Evolutionary conservation across 78 protist species (phyloP), one percentile per base, ranked within the genome.

Genomic region (Dictyostelium intermedium): DNA sequence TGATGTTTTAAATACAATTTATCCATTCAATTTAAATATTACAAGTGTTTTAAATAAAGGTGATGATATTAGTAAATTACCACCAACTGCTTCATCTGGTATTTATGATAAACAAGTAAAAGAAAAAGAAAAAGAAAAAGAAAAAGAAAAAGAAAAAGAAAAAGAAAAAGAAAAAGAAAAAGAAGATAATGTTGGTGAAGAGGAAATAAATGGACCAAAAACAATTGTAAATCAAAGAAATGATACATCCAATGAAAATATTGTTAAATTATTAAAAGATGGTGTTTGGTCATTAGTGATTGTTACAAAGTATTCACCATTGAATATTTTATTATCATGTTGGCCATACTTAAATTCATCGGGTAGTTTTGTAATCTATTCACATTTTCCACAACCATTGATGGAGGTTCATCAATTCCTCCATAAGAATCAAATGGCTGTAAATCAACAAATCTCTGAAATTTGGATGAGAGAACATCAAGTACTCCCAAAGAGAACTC

Each of bases 401-500:
- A 20, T 84, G 14, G 95, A 91, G 45, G 50, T 76, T 35, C 61
- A 69, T 50, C 95, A 84, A 77, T 70, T 83, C 79, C 60, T 89
- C 10, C 81, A 78, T 6, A 41, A 63, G 34, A 66, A 80, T 43
- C 23, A 37, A 32, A n/a, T 89, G 45, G 94, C 87, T 11, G 61
- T 89, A 5, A 89, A 89, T 50, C 20, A 77, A 35, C 32, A 72
- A 47, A 66, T 92, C 77, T 18, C 77, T 53, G 96, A 92, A 61
- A 80, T 92, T 72, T 92, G 96, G 96, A 92, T 86, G 96, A 72
- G 96, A 53, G 96, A 92, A 60, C 82, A 92, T 47, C 96, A 92
- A 78, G 96, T 92, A 13, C 50, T 92, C 32, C 96, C 96, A 45
- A 86, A 92, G 20, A 80, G 96, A 56, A 92, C 96, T 9, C 96